phyloP scores from a whole-genome alignment of 208 protist genomes.

The Leishmania amazonensis region DNA sequence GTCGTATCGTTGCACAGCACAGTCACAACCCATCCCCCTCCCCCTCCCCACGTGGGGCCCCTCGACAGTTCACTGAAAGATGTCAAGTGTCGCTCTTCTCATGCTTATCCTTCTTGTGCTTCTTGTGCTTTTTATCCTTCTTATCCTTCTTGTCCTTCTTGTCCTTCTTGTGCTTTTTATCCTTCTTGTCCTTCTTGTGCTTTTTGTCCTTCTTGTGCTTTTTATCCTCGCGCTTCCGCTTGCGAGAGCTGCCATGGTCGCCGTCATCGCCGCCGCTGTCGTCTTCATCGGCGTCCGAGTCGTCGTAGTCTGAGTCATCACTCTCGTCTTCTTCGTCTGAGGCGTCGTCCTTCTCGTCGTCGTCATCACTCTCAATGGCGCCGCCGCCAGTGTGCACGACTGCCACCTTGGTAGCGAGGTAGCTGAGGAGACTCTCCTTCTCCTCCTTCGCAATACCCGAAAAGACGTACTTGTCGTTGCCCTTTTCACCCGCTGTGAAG shows the following conservation, averaged over 20 bases:
- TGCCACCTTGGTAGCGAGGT: constrained; percentile 59
- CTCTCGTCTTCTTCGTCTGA: constrained; percentile 42
- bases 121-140: background rate
- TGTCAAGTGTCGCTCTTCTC: background rate
- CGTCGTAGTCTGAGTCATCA: constrained; percentile 50
- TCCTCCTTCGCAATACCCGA: constrained; percentile 71
- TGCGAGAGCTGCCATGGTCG: constrained; percentile 29
- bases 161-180: constrained; percentile 41
- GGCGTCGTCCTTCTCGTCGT: constrained; percentile 61
- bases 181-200: constrained; percentile 33
- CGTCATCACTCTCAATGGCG: constrained; percentile 39
- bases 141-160: constrained; percentile 39
- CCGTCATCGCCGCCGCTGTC: constrained; percentile 38
- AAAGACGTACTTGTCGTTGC: constrained; percentile 70
- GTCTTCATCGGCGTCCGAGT: constrained; percentile 25
- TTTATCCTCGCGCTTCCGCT: constrained; percentile 43
- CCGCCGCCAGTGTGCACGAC: constrained; percentile 45
- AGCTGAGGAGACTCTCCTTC: constrained; percentile 60
- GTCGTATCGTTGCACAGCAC: background rate
- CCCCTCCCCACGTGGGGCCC: background rate
- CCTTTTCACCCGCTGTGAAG: constrained; percentile 30
- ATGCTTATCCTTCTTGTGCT: background rate
- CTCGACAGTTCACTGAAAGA: background rate
- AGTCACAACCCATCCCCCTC: background rate
- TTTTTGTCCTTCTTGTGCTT: constrained; percentile 42